phyloP scores from a whole-genome alignment of 306 rosid genomes.

The Carpinus viminea region DNA sequence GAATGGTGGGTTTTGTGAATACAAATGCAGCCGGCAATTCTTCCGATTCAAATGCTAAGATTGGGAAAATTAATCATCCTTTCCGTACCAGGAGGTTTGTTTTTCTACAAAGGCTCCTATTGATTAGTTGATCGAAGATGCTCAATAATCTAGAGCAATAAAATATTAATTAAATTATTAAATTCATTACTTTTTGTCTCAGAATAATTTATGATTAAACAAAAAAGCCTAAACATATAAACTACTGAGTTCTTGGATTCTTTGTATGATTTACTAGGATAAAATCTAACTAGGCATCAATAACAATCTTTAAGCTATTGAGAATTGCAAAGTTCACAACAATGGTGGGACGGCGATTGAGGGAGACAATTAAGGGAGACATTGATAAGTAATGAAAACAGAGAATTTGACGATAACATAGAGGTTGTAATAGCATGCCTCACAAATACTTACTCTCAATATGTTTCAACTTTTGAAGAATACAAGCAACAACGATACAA shows the following conservation, averaged over 20 bases:
- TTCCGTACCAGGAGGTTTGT: conserved; percentile 90
- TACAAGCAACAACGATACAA: conserved; percentile 75
- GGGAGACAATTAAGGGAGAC: conserved; percentile 74
- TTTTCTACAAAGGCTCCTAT: conserved; percentile 12
- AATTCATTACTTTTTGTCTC: too few species aligned
- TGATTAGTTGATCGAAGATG: not conserved
- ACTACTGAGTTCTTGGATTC: too few species aligned
- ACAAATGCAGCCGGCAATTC: conserved; percentile 74
- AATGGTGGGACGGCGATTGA: conserved; percentile 80
- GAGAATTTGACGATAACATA: conserved; percentile 55
- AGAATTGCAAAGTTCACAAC: conserved; percentile 74
- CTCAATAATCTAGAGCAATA: too few species aligned
- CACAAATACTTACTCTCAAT: conserved; percentile 81
- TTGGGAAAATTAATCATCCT: conserved; percentile 81
- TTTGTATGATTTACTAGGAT: not conserved
- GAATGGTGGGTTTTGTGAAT: conserved; percentile 3
- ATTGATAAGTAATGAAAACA: conserved; percentile 45
- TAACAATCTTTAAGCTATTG: conserved; percentile 9
- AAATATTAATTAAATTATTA: too few species aligned
- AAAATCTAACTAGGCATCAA: not conserved
- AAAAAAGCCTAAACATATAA: too few species aligned
- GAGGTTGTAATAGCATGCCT: conserved; percentile 77
- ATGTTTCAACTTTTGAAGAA: conserved; percentile 79
- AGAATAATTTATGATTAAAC: too few species aligned
- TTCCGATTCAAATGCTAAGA: conserved; percentile 82